These are phyloP conservation scores for Phytophthora agathidicida DNA, from an alignment of 352 stramenopile species.

Conservation along the genomic window DNA sequence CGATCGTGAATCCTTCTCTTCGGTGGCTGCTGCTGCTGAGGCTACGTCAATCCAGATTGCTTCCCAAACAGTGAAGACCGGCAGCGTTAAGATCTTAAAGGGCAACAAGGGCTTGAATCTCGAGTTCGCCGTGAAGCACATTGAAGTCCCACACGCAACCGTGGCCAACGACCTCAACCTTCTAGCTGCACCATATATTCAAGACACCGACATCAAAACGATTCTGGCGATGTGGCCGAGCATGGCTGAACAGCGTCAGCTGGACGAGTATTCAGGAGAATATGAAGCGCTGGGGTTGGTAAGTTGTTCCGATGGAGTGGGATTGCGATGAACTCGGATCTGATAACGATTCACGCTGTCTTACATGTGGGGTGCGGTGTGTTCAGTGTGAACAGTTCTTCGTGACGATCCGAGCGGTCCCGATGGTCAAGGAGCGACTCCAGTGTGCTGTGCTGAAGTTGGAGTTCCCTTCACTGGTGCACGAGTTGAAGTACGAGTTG, in stretches of 20 bases:
- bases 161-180: slow-evolving; percentile 31
- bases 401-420: slow-evolving; percentile 24
- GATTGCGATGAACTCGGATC: not conserved
- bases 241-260: slow-evolving; percentile 21
- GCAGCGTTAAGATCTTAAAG: slow-evolving; percentile 24
- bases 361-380: no score
- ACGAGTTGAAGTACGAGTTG: slow-evolving; percentile 29
- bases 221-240: slow-evolving; percentile 43
- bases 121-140: slow-evolving; percentile 23
- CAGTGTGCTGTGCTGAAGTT: slow-evolving; percentile 35
- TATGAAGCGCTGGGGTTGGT: slow-evolving; percentile 23
- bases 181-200: slow-evolving; percentile 32
- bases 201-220: slow-evolving; percentile 34
- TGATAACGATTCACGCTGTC: no score
- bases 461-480: slow-evolving; percentile 24
- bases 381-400: slow-evolving; percentile 39
- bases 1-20: slow-evolving; percentile 4
- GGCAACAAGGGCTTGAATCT: slow-evolving; percentile 32
- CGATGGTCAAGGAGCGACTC: slow-evolving; percentile 34
- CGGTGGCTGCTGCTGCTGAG: not conserved
- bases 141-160: slow-evolving; percentile 23
- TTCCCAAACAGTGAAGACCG: slow-evolving; percentile 3
- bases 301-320: slow-evolving; percentile 4
- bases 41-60: not conserved
- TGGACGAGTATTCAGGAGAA: slow-evolving; percentile 28